A percentile compares a stretch with the other conserved stretches of the same genome.
phyloP scores from a whole-genome alignment of 2,329 filamentous ascomycete genomes.

The Alternaria gaisen region DNA sequence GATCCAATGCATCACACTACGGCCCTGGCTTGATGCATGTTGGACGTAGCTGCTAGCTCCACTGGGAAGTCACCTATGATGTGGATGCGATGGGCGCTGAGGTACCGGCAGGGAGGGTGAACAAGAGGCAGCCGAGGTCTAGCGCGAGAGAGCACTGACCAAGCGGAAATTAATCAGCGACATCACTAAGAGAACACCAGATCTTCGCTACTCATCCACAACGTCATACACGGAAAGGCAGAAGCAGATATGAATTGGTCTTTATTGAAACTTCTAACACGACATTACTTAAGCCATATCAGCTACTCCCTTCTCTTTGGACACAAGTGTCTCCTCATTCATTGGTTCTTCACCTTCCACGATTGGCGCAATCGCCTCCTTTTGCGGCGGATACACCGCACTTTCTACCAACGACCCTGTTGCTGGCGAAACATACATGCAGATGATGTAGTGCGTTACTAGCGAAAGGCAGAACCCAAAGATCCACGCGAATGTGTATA shows the following conservation, averaged over 20 bases:
- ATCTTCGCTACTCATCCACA: not conserved
- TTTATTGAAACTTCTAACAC: not conserved
- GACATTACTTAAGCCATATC: slow-evolving; percentile 21
- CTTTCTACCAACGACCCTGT: slow-evolving; percentile 46
- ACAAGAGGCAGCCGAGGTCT: slow-evolving; percentile 7
- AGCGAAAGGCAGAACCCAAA: slow-evolving; percentile 52
- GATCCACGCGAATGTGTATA: slow-evolving; percentile 55
- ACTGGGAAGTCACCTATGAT: not conserved
- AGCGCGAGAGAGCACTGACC: slow-evolving; percentile 25
- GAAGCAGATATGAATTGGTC: not conserved
- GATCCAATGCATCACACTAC: not conserved
- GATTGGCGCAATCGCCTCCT: slow-evolving; percentile 31
- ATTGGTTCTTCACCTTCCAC: slow-evolving; percentile 35
- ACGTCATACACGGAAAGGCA: not conserved
- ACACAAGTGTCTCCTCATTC: slow-evolving; percentile 28
- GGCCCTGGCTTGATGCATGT: not conserved
- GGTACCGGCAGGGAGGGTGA: not conserved
- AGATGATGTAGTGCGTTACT: slow-evolving; percentile 52
- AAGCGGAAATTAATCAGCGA: slow-evolving; percentile 36
- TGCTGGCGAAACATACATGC: slow-evolving; percentile 51
- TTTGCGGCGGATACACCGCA: slow-evolving; percentile 51
- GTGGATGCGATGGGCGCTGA: not conserved
- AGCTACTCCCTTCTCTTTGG: slow-evolving; percentile 38
- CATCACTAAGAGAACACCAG: slow-evolving; percentile 23
- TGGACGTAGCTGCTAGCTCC: not conserved